These are phyloP conservation scores for Dipodascus geniculatus DNA, from an alignment of 805 yeast species.

Conservation along the genomic window DNA sequence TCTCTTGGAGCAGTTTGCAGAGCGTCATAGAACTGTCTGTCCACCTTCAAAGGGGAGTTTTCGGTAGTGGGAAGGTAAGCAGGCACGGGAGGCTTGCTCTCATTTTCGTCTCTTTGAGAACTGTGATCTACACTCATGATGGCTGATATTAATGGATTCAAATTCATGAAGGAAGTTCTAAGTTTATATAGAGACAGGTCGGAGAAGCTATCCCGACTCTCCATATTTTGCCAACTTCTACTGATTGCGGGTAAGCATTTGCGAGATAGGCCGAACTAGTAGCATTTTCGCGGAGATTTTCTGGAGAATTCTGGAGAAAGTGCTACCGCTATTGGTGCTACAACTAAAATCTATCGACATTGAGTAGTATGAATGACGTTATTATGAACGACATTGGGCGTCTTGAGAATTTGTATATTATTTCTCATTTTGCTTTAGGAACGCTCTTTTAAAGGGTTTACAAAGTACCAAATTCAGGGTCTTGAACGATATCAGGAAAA, in stretches of 20 bases:
- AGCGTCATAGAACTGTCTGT: conserved; percentile 34
- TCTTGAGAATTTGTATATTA: too few species aligned
- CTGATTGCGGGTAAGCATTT: neutral
- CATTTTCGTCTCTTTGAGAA: neutral
- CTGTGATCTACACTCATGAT: neutral
- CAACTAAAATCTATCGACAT: too few species aligned
- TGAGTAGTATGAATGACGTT: too few species aligned
- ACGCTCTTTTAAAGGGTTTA: too few species aligned
- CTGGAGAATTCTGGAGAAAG: too few species aligned
- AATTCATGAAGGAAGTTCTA: neutral
- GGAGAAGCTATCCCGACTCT: neutral
- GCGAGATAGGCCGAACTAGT: neutral
- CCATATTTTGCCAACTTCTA: neutral
- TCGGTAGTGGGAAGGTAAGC: conserved; percentile 48
- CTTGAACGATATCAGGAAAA: too few species aligned
- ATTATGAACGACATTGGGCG: too few species aligned
- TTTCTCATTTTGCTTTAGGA: too few species aligned
- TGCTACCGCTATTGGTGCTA: too few species aligned
- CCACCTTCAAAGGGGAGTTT: conserved; percentile 37
- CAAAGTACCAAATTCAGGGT: too few species aligned
- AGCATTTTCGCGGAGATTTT: too few species aligned
- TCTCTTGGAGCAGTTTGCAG: conserved; percentile 33
- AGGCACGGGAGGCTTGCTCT: conserved; percentile 30
- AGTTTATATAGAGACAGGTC: neutral
- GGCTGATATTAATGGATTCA: too few species aligned